phyloP scores from a whole-genome alignment of 768 basidiomycete genomes.

The Leucosporidium scottii region DNA sequence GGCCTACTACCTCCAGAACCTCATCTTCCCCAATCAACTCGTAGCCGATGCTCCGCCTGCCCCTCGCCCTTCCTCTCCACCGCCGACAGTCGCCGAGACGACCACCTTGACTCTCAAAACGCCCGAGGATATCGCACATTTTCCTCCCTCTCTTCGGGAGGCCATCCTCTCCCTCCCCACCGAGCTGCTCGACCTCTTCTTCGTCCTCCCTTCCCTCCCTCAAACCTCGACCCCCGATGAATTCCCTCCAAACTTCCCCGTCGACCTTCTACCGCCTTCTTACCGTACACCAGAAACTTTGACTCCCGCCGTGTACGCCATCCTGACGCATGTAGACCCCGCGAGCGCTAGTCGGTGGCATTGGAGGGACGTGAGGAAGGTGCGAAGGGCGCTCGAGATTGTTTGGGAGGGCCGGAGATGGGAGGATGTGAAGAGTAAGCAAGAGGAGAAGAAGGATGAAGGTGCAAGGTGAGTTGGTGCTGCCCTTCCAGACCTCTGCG shows the following conservation, averaged over 20 bases:
- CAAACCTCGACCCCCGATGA: constrained; percentile 22
- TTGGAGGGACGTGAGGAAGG: constrained; percentile 89
- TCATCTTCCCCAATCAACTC: constrained; percentile 77
- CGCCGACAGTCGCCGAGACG: background rate
- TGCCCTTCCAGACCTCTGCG: background rate
- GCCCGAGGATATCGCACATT: constrained; percentile 16
- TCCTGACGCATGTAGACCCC: constrained; percentile 66
- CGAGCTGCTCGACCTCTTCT: constrained; percentile 33
- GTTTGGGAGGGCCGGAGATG: constrained; percentile 61
- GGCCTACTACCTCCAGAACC: constrained; percentile 94
- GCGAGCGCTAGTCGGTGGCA: constrained; percentile 79
- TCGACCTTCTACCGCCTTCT: constrained; percentile 19
- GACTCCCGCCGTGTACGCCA: constrained; percentile 48
- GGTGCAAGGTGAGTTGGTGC: constrained; percentile 16
- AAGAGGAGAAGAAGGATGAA: constrained; percentile 47
- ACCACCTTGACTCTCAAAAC: background rate
- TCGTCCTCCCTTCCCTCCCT: constrained; percentile 32
- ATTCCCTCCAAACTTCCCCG: constrained; percentile 29
- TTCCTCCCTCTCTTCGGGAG: constrained; percentile 10
- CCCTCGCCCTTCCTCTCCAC: background rate
- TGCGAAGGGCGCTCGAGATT: constrained; percentile 67
- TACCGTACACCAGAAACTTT: constrained; percentile 19
- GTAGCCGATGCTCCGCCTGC: constrained; percentile 29
- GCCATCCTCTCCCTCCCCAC: constrained; percentile 28
- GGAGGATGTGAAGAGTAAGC: constrained; percentile 61